Base-by-base conservation (phyloP, 2,329 filamentous ascomycete species). In the Ophiosphaerella korrae region DNA sequence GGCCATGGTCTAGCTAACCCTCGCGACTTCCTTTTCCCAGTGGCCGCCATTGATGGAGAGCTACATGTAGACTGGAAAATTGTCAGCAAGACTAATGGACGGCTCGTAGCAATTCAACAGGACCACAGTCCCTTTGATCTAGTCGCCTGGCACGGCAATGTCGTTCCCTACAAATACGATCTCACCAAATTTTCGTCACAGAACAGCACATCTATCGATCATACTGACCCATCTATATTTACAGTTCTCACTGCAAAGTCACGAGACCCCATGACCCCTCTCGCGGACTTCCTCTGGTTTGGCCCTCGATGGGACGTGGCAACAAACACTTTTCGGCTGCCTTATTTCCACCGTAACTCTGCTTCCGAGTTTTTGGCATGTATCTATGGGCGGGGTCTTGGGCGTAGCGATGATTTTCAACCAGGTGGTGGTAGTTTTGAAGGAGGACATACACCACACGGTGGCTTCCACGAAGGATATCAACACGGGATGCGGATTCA, bases 101-200 rank as follows among this genome's bases (percentile, higher is more conserved):
- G 67, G 43, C 61, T 71, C n/a, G 50, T 59, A 14, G 61, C 66
- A 26, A 70, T 73, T n/a, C 57, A 68, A 23, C 72, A 75, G 46
- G 65, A 74, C 39, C 72, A 75, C 57, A 70, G 66, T 43, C 72
- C 74, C 1, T 80, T 80, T 51, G 77, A 81, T 42, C 67, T 76
- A 6, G 69, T 75, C 7, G 72, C 72, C 9, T 75, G 72, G 72
- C 72, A 75, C 51, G 72, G 72, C 21, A 75, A 74, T 40, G 70
- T 72, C n/a, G 68, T 72, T 7, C 81, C 81, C 0, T 83, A 78
- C 70, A 83, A 83, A 66, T 84, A 84, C 62, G 81, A 81, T 43
- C 65, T 84, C 3, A 81, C 79, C 7, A 82, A 81, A 50, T 76
- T 75, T 53, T 70, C 68, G 3, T 71, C 68, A 6, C 70, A 73